Percentiles rank a stretch among this genome's conserved stretches.
These are phyloP conservation scores for Protomyces lactucae-debilis DNA, from an alignment of 1,139 yeast species.

Conservation along the genomic window DNA sequence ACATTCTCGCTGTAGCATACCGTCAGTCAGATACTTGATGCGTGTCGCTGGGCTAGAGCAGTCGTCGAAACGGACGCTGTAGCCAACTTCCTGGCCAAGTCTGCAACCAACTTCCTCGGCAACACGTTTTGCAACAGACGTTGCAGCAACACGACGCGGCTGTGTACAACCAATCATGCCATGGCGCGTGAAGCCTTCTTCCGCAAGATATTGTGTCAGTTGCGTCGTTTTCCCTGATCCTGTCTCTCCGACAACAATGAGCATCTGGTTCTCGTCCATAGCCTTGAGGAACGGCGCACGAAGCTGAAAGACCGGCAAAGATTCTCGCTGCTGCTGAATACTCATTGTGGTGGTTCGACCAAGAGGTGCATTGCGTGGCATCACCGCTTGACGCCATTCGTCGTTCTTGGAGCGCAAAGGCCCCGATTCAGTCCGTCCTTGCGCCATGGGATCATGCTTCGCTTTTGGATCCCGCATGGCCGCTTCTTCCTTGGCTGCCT, in stretches of 20 bases:
- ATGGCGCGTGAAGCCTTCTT: conserved; percentile 61
- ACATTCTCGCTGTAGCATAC: conserved; percentile 74
- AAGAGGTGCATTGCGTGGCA: conserved; percentile 45
- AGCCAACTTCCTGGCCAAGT: conserved; percentile 80
- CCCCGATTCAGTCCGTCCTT: background rate
- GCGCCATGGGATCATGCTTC: conserved; percentile 34
- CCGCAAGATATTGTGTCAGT: conserved; percentile 73
- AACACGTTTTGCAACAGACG: conserved; percentile 88
- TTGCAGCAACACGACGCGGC: conserved; percentile 94
- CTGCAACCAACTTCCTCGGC: conserved; percentile 70
- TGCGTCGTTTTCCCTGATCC: conserved; percentile 98
- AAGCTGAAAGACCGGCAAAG: conserved; percentile 72
- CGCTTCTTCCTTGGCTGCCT: conserved; percentile 44
- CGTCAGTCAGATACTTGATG: conserved; percentile 77
- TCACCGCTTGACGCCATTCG: conserved; percentile 49
- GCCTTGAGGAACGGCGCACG: conserved; percentile 55
- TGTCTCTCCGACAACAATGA: conserved; percentile 84
- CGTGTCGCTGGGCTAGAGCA: conserved; percentile 55
- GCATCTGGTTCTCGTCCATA: conserved; percentile 54
- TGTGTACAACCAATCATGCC: conserved; percentile 83
- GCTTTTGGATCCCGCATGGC: conserved; percentile 32
- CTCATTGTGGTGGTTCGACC: conserved; percentile 54
- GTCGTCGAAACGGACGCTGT: conserved; percentile 84
- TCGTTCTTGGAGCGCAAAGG: conserved; percentile 33
- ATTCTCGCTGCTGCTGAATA: conserved; percentile 54